phyloP scores from a whole-genome alignment of 139 green algal species.

The Ettlia oleoabundans region DNA sequence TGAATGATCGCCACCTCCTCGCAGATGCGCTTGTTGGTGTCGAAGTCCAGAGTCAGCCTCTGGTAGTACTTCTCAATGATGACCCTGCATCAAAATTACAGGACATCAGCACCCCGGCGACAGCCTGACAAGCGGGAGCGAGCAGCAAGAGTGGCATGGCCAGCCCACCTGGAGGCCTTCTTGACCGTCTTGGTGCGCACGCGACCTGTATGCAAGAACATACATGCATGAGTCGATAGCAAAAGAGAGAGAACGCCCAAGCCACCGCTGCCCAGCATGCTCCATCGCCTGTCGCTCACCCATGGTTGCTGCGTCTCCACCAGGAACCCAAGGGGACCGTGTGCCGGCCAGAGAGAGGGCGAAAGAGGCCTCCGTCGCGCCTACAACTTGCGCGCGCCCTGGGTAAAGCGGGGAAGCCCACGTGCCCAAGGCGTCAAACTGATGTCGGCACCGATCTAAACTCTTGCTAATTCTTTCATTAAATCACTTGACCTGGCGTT shows the following conservation, averaged over 20 bases:
- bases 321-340: background rate
- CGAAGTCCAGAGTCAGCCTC: slow-evolving; percentile 94
- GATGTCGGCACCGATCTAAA: too few relatives aligned
- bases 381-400: too few relatives aligned
- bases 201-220: slow-evolving; percentile 76
- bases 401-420: too few relatives aligned
- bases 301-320: slow-evolving; percentile 3
- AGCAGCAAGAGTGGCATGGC: background rate
- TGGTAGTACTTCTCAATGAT: slow-evolving; percentile 99
- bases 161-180: slow-evolving; percentile 73
- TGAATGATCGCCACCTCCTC: slow-evolving; percentile 99
- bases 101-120: background rate
- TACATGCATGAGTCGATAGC: background rate
- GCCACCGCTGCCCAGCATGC: slow-evolving; percentile 9
- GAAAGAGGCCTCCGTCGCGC: background rate
- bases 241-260: background rate
- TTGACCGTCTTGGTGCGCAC: slow-evolving; percentile 99
- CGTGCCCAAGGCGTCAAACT: too few relatives aligned
- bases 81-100: slow-evolving; percentile 63
- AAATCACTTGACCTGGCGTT: too few relatives aligned
- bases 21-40: slow-evolving; percentile 96
- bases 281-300: background rate
- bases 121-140: background rate
- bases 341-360: background rate
- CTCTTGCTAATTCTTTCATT: too few relatives aligned